Conservation (phyloP, 164 flowering plant species). For the Taxillus chinensis region DNA sequence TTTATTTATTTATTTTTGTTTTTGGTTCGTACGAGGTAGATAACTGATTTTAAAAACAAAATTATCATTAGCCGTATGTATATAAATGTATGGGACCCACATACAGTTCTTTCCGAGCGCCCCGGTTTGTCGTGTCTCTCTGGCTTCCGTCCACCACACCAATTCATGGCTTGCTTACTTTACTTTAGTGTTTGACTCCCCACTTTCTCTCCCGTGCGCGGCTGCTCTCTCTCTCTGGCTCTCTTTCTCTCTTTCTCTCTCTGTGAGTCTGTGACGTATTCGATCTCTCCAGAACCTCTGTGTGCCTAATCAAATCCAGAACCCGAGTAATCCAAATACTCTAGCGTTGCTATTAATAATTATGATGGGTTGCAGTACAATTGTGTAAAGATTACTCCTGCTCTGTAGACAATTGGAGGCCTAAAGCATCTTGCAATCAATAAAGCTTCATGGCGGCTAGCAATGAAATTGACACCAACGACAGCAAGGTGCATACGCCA, state of each 20-base stretch:
- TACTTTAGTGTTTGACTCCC: constrained; percentile 20
- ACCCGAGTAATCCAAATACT: too few relatives aligned
- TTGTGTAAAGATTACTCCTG: constrained; percentile 5
- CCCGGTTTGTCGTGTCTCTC: constrained; percentile 39
- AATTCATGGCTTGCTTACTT: constrained; percentile 27
- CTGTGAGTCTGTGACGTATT: not conserved
- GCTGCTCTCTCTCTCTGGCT: too few relatives aligned
- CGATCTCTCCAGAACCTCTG: not conserved
- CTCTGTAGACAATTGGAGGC: not conserved
- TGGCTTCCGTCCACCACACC: constrained; percentile 6
- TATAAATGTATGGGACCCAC: too few relatives aligned
- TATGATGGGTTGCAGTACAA: not conserved
- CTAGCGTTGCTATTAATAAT: too few relatives aligned
- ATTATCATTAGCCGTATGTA: too few relatives aligned
- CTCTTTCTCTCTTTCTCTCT: not conserved
- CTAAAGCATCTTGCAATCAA: not conserved
- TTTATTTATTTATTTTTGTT: too few relatives aligned
- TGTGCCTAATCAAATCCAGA: too few relatives aligned
- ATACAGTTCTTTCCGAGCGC: constrained; percentile 39
- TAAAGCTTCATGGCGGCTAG: constrained; percentile 39
- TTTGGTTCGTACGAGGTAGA: too few relatives aligned
- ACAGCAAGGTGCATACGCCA: constrained; percentile 32
- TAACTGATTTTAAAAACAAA: too few relatives aligned
- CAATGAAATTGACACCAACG: constrained; percentile 47
- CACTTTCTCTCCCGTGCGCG: not conserved